Percentiles rank a stretch among this genome's conserved stretches.
phyloP scores from a whole-genome alignment of 2,329 filamentous ascomycete genomes.

The Keithomyces neogunnii region DNA sequence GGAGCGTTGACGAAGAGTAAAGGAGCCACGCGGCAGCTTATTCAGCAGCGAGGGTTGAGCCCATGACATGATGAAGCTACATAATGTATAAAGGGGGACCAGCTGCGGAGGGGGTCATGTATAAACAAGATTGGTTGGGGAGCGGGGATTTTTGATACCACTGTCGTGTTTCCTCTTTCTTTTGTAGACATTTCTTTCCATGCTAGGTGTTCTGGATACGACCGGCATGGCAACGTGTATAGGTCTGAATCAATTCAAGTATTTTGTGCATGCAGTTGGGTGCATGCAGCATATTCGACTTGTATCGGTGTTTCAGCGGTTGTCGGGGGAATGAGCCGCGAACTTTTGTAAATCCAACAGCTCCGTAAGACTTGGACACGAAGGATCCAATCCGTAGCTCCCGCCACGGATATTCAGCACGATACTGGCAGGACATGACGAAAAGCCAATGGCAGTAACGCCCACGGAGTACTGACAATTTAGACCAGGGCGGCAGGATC shows the following conservation, averaged over 20 bases:
- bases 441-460: no score
- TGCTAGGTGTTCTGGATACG: conserved; percentile 5
- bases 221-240: not conserved
- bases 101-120: not conserved
- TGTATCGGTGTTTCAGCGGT: no score
- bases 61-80: no score
- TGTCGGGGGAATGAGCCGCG: no score
- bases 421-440: no score
- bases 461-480: no score
- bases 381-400: no score
- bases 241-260: not conserved
- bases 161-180: not conserved
- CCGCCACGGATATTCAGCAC: no score
- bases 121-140: not conserved
- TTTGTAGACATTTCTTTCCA: not conserved
- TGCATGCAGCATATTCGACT: not conserved
- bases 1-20: conserved; percentile 48
- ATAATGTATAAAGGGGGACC: not conserved
- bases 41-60: no score
- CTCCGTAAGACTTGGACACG: not conserved
- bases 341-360: not conserved
- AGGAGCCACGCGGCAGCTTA: conserved; percentile 11
- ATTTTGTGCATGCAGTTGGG: conserved; percentile 1
- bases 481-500: no score
- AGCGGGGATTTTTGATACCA: conserved; percentile 1